Conservation (phyloP, 1,284 basidiomycete species). For the Rugosomyces carneus region DNA sequence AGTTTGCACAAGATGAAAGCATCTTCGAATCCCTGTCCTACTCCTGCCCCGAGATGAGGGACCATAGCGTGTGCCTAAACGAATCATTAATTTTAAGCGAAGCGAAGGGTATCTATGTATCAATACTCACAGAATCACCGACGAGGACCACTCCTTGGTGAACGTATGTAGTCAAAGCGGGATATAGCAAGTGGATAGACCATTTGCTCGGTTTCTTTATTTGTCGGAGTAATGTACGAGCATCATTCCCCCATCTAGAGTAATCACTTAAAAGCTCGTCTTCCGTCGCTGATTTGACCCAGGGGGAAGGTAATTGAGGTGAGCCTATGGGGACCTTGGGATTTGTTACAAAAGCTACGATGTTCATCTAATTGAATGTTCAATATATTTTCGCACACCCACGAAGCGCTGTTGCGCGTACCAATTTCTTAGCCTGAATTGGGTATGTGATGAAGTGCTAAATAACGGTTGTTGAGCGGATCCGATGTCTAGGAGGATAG, state of each 20-base stretch:
- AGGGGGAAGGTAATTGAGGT: conserved; percentile 33
- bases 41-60: conserved; percentile 58
- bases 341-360: conserved; percentile 46
- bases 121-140: conserved; percentile 49
- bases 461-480: not conserved
- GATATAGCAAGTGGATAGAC: conserved; percentile 50
- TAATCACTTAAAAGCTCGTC: conserved; percentile 44
- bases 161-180: conserved; percentile 42
- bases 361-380: conserved; percentile 37
- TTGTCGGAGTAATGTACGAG: conserved; percentile 36
- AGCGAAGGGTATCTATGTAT: too few species aligned
- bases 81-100: not conserved
- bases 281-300: conserved; percentile 39
- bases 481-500: not conserved
- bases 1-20: conserved; percentile 44
- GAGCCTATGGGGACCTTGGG: conserved; percentile 31
- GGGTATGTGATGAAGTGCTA: conserved; percentile 56
- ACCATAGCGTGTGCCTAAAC: conserved; percentile 53
- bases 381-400: not conserved
- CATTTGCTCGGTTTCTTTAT: conserved; percentile 50
- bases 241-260: conserved; percentile 45
- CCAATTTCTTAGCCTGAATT: conserved; percentile 37
- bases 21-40: conserved; percentile 61
- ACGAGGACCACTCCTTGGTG: conserved; percentile 45
- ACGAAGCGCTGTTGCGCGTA: too few species aligned